A percentile compares a stretch with the other conserved stretches of the same genome.
Conservation (phyloP, 192 early-diverging fungal species). For the Coemansia sp. region DNA sequence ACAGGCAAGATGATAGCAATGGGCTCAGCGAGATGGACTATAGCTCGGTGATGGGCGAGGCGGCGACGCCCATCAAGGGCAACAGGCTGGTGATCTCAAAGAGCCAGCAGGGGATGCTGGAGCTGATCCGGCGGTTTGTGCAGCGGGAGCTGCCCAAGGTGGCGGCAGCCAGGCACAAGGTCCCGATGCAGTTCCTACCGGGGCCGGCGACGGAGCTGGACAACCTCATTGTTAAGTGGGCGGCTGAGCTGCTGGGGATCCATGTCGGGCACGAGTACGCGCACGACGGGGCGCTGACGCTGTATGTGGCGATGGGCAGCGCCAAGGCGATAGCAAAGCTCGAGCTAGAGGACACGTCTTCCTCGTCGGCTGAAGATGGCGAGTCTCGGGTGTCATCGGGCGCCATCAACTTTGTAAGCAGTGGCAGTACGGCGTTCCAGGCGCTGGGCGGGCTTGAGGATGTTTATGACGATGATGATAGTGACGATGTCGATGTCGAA, state of each 20-base stretch:
- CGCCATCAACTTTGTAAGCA: constrained; percentile 6
- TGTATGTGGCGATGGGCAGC: constrained; percentile 47
- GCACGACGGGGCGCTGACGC: constrained; percentile 41
- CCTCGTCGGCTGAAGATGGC: constrained; percentile 17
- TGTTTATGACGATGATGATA: constrained; percentile 34
- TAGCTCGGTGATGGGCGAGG: constrained; percentile 39
- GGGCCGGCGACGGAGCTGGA: constrained; percentile 39
- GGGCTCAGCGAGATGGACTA: constrained; percentile 18
- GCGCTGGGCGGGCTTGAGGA: constrained; percentile 38
- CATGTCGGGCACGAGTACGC: constrained; percentile 53
- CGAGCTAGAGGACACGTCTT: constrained; percentile 53
- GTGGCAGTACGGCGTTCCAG: constrained; percentile 2
- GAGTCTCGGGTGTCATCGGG: constrained; percentile 13
- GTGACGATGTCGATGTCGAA: constrained; percentile 41
- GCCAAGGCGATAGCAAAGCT: constrained; percentile 46
- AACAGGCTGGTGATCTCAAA: constrained; percentile 40
- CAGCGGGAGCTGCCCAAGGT: constrained; percentile 47
- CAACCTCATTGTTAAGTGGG: constrained; percentile 39
- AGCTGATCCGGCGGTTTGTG: constrained; percentile 44
- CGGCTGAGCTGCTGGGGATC: constrained; percentile 38
- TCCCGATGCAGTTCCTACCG: constrained; percentile 49
- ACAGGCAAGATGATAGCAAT: constrained; percentile 2
- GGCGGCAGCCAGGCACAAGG: constrained; percentile 23
- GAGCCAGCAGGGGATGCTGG: constrained; percentile 41
- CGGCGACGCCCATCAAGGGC: constrained; percentile 37